Evolutionary conservation across 495 filamentous ascomycete genomes (phyloP), one percentile per base, ranked within the genome.

Genomic region (Aspergillus saccharolyticus): DNA sequence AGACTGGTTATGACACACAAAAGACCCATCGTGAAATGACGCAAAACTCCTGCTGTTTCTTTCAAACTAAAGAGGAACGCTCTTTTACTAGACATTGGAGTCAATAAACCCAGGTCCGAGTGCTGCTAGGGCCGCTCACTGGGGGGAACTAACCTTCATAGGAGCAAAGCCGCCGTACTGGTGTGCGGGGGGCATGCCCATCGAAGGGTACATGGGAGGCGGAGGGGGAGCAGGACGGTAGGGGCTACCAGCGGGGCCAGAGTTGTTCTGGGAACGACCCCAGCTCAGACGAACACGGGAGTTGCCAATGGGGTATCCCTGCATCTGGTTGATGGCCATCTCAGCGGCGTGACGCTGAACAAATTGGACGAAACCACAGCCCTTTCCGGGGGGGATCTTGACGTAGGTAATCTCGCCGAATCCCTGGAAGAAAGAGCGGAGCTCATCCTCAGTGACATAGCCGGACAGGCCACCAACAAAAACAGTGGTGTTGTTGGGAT

Each of bases 321-420:
- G 94, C 94, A 99, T 99, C 76, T 99, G 94, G 79, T 99, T 99
- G 81, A 99, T 99, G 54, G 94, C 94, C 94, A 99, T 99, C 79
- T 99, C 94, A 19, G 94, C 94, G 17, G 94, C 94, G 74, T 99
- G 94, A 59, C 94, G 91, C 74, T 99, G 94, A 52, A 99, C 95
- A 65, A 99, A 99, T 71, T 99, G 94, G 48, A 99, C 94, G 68
- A 99, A 99, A 49, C 94, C 94, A 67, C 94, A 99, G 61, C 94
- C 94, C 83, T 99, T 99, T 68, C 94, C 94, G 30, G 95, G 94
- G 44, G 94, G 94, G 61, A 99, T 99, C 84, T 99, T 99, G 77
- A 99, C 94, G 73, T 99, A 99, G 66, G 94, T 99, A 73, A 99
- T 99, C 67, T 98, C 94, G 50, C 94, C 94, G 67, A 99, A 99